Evolutionary conservation across 2,329 filamentous ascomycete genomes (phyloP).

Genomic region (Grosmannia clavigera): DNA sequence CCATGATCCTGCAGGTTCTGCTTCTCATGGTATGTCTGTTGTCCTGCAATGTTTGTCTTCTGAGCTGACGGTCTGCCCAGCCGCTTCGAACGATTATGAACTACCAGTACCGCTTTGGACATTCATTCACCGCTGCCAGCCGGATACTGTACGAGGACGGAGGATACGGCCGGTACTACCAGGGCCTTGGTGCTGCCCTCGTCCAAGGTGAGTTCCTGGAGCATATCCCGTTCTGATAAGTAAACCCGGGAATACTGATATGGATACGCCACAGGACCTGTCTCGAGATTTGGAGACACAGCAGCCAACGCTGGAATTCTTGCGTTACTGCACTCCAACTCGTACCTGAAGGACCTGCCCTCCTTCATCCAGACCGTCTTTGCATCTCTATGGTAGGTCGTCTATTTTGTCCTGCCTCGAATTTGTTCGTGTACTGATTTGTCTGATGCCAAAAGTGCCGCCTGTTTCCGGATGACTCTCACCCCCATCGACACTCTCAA

Average conservation of each 20-base stretch:
- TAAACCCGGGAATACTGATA: background rate
- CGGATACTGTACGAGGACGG: constrained; percentile 28
- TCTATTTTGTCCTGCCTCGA: background rate
- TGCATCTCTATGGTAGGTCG: constrained; percentile 28
- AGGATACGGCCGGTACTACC: constrained; percentile 30
- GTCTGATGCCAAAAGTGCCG: constrained; percentile 21
- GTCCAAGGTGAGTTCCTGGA: constrained; percentile 24
- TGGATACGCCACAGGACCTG: constrained; percentile 21
- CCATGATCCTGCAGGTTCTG: constrained; percentile 34
- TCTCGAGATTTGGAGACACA: constrained; percentile 34
- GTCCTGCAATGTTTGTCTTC: background rate
- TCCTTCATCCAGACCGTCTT: constrained; percentile 32
- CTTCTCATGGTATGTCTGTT: constrained; percentile 29
- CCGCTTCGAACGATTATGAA: constrained; percentile 38
- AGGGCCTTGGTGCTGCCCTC: constrained; percentile 31
- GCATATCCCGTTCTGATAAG: background rate
- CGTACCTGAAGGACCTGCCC: constrained; percentile 29
- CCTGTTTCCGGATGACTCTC: constrained; percentile 32
- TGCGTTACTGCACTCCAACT: constrained; percentile 32
- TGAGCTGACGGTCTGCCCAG: constrained; percentile 15
- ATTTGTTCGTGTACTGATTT: background rate
- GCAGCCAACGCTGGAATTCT: constrained; percentile 38
- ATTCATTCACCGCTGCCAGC: constrained; percentile 26
- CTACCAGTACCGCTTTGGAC: constrained; percentile 36
- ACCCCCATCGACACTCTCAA: constrained; percentile 38